Conservation (phyloP, 306 rosid species). For the Echinosophora koreensis region DNA sequence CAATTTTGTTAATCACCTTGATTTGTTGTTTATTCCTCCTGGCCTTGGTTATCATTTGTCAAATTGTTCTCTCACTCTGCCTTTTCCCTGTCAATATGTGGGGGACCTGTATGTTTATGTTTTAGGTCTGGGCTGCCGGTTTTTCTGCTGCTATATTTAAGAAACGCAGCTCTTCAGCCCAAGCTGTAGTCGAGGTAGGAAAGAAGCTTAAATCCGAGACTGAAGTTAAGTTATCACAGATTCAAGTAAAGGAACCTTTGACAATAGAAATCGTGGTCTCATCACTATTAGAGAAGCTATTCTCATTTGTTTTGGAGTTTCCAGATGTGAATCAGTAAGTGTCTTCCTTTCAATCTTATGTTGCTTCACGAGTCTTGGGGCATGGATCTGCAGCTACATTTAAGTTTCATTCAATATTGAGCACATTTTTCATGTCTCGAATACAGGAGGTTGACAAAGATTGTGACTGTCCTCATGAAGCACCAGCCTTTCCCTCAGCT, state of each 20-base stretch:
- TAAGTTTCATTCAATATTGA: slow-evolving; percentile 18
- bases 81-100: slow-evolving; percentile 10
- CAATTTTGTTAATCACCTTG: no score
- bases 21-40: no score
- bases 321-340: slow-evolving; percentile 75
- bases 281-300: slow-evolving; percentile 65
- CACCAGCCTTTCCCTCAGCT: slow-evolving; percentile 88
- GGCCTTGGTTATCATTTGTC: background rate
- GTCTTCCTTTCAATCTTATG: slow-evolving; percentile 9
- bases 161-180: slow-evolving; percentile 64
- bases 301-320: slow-evolving; percentile 63
- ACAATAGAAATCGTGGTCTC: slow-evolving; percentile 61
- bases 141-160: slow-evolving; percentile 80
- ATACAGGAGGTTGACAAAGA: slow-evolving; percentile 74
- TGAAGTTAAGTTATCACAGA: slow-evolving; percentile 47
- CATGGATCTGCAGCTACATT: background rate
- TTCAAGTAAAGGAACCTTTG: slow-evolving; percentile 58
- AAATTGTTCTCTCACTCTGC: slow-evolving; percentile 9
- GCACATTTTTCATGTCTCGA: slow-evolving; percentile 22
- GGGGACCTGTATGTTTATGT: background rate
- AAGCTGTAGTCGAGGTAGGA: slow-evolving; percentile 38
- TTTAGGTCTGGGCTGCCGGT: slow-evolving; percentile 97
- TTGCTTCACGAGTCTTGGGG: background rate
- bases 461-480: slow-evolving; percentile 57
- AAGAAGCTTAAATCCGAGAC: slow-evolving; percentile 44